Percentiles rank a stretch among this genome's conserved stretches.
phyloP scores from a whole-genome alignment of 1,139 yeast genomes.

The Debaryomyces robertsiae region DNA sequence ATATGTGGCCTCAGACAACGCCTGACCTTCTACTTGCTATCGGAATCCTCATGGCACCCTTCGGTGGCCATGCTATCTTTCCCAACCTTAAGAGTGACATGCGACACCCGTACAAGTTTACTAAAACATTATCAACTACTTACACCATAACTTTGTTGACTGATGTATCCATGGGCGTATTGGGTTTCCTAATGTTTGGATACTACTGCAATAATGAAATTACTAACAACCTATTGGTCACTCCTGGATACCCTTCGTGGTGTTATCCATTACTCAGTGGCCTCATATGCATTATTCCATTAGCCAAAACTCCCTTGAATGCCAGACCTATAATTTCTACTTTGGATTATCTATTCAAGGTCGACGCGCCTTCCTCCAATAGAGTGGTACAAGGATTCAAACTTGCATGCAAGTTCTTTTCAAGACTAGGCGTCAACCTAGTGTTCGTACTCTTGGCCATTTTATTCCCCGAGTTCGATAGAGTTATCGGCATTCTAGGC shows the following conservation, averaged over 20 bases:
- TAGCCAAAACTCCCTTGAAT: conserved; percentile 85
- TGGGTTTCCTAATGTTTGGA: conserved; percentile 92
- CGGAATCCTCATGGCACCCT: conserved; percentile 63
- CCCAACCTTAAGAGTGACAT: conserved; percentile 61
- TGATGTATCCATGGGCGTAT: conserved; percentile 73
- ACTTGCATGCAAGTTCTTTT: conserved; percentile 20
- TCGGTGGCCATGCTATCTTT: conserved; percentile 64
- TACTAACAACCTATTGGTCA: conserved; percentile 71
- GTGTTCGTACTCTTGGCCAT: conserved; percentile 53
- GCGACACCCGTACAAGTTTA: conserved; percentile 55
- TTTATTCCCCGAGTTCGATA: conserved; percentile 60
- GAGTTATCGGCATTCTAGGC: conserved; percentile 57
- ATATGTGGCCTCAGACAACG: conserved; percentile 46
- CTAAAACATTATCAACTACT: conserved; percentile 37
- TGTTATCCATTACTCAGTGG: conserved; percentile 65
- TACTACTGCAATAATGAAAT: conserved; percentile 73
- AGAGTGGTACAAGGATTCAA: conserved; percentile 17
- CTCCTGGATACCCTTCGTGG: conserved; percentile 73
- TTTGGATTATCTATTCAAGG: conserved; percentile 36
- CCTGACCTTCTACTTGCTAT: conserved; percentile 50
- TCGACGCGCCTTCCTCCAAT: conserved; percentile 17
- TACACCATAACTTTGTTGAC: conserved; percentile 70
- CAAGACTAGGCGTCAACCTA: conserved; percentile 52
- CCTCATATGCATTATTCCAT: conserved; percentile 77
- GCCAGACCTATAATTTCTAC: conserved; percentile 86